These are phyloP conservation scores for Alternaria atra DNA, from an alignment of 2,329 filamentous ascomycete species.

Conservation along the genomic window DNA sequence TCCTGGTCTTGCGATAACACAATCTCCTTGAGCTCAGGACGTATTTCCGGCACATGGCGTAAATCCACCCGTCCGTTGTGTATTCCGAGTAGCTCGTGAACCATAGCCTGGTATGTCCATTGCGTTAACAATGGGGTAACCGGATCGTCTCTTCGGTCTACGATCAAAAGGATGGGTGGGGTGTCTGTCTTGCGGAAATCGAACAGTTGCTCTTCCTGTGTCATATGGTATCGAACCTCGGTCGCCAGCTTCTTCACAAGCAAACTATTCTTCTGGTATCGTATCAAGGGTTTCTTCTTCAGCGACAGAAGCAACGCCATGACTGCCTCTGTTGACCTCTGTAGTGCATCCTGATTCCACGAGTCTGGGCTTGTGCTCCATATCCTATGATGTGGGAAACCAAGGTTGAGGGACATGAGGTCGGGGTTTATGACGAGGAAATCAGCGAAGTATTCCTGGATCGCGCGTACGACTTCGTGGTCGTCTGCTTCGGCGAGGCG, in stretches of 20 bases:
- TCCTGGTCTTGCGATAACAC: slow-evolving; percentile 97
- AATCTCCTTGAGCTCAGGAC: slow-evolving; percentile 90
- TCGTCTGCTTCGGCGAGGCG: slow-evolving; percentile 95
- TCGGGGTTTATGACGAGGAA: slow-evolving; percentile 96
- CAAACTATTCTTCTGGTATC: slow-evolving; percentile 90
- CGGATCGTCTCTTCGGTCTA: slow-evolving; percentile 93
- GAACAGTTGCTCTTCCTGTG: slow-evolving; percentile 95
- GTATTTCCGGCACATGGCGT: slow-evolving; percentile 81
- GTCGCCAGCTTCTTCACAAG: slow-evolving; percentile 92
- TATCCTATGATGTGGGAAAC: slow-evolving; percentile 75
- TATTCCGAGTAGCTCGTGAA: slow-evolving; percentile 93
- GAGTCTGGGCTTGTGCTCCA: slow-evolving; percentile 84
- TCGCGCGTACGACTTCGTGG: slow-evolving; percentile 91
- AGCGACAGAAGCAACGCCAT: slow-evolving; percentile 84
- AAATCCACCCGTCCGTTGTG: slow-evolving; percentile 94
- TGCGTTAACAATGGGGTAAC: slow-evolving; percentile 94
- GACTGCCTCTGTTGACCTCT: slow-evolving; percentile 85
- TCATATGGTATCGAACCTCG: slow-evolving; percentile 90
- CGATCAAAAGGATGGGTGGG: slow-evolving; percentile 86
- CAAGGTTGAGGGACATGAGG: slow-evolving; percentile 81
- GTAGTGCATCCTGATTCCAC: slow-evolving; percentile 90
- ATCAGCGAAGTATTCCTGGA: slow-evolving; percentile 97
- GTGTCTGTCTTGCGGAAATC: slow-evolving; percentile 96
- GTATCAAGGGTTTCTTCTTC: slow-evolving; percentile 95
- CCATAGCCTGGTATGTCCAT: slow-evolving; percentile 99